These are phyloP conservation scores for Candida nanaspora DNA, from an alignment of 805 yeast species.

Conservation along the genomic window DNA sequence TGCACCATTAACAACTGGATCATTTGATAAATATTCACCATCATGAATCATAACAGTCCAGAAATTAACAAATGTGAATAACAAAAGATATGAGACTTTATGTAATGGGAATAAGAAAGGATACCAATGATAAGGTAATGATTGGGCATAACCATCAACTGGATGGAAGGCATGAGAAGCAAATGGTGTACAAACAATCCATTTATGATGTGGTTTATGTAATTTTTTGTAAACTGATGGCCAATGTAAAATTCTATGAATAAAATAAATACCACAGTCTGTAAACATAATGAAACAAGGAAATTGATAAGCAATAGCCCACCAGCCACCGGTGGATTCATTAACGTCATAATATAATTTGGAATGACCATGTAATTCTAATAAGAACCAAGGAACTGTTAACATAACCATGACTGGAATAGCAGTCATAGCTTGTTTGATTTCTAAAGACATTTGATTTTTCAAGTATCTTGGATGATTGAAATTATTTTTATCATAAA, in stretches of 20 bases:
- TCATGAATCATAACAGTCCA: constrained; percentile 99
- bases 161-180: constrained; percentile 99
- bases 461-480: constrained; percentile 95
- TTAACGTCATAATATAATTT: constrained; percentile 61
- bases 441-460: constrained; percentile 85
- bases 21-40: constrained; percentile 90
- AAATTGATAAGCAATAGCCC: constrained; percentile 55
- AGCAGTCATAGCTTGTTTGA: constrained; percentile 67
- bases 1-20: constrained; percentile 92
- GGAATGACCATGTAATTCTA: constrained; percentile 81
- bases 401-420: constrained; percentile 85
- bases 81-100: constrained; percentile 70
- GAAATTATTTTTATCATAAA: constrained; percentile 84
- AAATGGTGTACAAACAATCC: constrained; percentile 98
- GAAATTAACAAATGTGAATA: constrained; percentile 88
- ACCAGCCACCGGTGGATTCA: constrained; percentile 62
- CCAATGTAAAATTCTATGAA: constrained; percentile 93
- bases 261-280: constrained; percentile 84
- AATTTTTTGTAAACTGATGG: constrained; percentile 77
- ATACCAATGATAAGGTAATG: constrained; percentile 86
- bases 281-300: constrained; percentile 86
- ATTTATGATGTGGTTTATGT: constrained; percentile 98
- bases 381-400: constrained; percentile 85
- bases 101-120: constrained; percentile 92
- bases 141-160: constrained; percentile 90